phyloP scores from a whole-genome alignment of 768 basidiomycete genomes.

The Porpolomopsis calyptriformis region DNA sequence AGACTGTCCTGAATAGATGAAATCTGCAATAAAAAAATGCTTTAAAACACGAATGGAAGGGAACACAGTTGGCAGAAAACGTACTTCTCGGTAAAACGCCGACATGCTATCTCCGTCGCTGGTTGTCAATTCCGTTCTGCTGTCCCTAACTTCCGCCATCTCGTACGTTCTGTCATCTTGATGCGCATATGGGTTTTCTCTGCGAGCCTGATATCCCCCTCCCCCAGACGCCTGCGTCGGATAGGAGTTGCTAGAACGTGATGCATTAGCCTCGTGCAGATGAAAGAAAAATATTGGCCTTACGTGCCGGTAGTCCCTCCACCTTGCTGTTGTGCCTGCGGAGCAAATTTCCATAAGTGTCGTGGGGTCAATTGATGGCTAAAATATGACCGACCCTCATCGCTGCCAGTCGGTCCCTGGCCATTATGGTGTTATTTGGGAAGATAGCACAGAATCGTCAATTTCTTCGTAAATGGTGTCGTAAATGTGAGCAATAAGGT shows the following conservation, averaged over 20 bases:
- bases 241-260: conserved; percentile 42
- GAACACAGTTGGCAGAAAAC: conserved; percentile 11
- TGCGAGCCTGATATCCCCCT: conserved; percentile 33
- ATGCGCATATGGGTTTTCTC: conserved; percentile 55
- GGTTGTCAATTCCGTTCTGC: conserved; percentile 36
- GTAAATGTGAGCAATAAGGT: neutral
- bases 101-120: conserved; percentile 46
- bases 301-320: conserved; percentile 41
- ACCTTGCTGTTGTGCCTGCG: conserved; percentile 61
- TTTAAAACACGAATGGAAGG: neutral
- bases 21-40: conserved; percentile 36
- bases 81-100: conserved; percentile 65
- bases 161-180: conserved; percentile 59
- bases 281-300: conserved; percentile 16
- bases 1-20: conserved; percentile 64
- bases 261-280: conserved; percentile 5
- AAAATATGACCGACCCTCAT: conserved; percentile 51
- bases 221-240: conserved; percentile 51
- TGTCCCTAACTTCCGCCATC: conserved; percentile 60
- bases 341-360: conserved; percentile 9
- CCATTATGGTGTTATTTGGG: too few species aligned
- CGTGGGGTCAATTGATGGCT: conserved; percentile 9
- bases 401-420: conserved; percentile 85
- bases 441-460: too few species aligned
- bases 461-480: neutral